Conservation (phyloP, 148 eudicot species). For the Mesembryanthemum crystallinum region DNA sequence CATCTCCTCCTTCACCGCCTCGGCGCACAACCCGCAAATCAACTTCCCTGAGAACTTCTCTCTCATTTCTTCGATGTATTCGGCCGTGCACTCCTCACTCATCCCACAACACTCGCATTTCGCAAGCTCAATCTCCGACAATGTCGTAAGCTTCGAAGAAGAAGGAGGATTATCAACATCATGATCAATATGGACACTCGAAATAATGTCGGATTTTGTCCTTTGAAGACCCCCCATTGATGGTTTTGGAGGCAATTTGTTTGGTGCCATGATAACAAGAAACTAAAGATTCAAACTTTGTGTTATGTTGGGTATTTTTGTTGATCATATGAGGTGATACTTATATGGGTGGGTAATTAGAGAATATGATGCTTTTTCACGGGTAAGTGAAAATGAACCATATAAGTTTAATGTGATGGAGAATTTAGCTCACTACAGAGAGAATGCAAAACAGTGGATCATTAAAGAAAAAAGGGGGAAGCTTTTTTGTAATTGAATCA, state of each 20-base stretch:
- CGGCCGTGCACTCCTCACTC: conserved; percentile 61
- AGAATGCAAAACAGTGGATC: background rate
- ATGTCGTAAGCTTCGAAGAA: conserved; percentile 22
- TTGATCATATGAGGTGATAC: background rate
- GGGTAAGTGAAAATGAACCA: background rate
- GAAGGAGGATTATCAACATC: background rate
- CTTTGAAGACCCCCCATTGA: conserved; percentile 42
- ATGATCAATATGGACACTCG: conserved; percentile 6
- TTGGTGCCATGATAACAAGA: background rate
- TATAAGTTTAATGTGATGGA: background rate
- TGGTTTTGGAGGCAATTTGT: conserved; percentile 7
- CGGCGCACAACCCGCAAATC: conserved; percentile 63
- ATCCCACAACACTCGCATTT: conserved; percentile 81
- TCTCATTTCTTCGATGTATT: conserved; percentile 42
- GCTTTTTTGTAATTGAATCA: conserved; percentile 20
- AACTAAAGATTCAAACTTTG: no score
- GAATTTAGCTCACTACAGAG: conserved; percentile 5
- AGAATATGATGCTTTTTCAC: background rate
- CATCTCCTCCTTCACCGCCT: conserved; percentile 69
- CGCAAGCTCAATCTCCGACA: conserved; percentile 55
- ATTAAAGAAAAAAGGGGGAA: background rate
- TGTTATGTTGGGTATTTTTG: background rate
- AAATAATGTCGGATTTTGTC: conserved; percentile 39
- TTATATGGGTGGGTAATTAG: conserved; percentile 6
- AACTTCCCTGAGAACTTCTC: conserved; percentile 40